Percentiles rank a stretch among this genome's conserved stretches.
phyloP scores from a whole-genome alignment of 768 basidiomycete genomes.

The Boletus sp. region DNA sequence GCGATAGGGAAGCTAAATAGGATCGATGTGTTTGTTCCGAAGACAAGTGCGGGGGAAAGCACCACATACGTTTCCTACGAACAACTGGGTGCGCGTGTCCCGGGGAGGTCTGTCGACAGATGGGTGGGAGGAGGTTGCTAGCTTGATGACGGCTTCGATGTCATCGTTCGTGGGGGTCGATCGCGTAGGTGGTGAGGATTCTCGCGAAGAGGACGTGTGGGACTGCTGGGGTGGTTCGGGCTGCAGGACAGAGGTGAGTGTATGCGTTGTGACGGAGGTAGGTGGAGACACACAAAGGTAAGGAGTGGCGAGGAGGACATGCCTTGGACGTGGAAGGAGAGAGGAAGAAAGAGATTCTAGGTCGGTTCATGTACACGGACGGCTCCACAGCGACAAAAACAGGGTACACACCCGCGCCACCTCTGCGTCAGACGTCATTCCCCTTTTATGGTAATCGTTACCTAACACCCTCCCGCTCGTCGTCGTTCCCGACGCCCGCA shows the following conservation, averaged over 20 bases:
- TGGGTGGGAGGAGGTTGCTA: slow-evolving; percentile 75
- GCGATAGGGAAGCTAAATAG: slow-evolving; percentile 83
- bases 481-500: slow-evolving; percentile 3
- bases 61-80: slow-evolving; percentile 85
- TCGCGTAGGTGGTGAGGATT: slow-evolving; percentile 5
- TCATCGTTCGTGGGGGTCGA: slow-evolving; percentile 67
- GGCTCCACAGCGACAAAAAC: slow-evolving; percentile 38
- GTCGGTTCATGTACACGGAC: slow-evolving; percentile 28
- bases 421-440: slow-evolving; percentile 33
- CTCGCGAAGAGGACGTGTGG: slow-evolving; percentile 6
- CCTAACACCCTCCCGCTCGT: slow-evolving; percentile 6
- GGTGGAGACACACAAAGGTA: slow-evolving; percentile 3
- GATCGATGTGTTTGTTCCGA: neutral
- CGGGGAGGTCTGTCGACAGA: slow-evolving; percentile 52
- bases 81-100: slow-evolving; percentile 93
- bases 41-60: neutral
- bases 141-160: slow-evolving; percentile 89
- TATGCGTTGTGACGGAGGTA: neutral
- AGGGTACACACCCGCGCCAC: slow-evolving; percentile 35
- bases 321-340: neutral
- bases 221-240: neutral
- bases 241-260: slow-evolving; percentile 9
- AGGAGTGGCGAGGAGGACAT: slow-evolving; percentile 18
- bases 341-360: slow-evolving; percentile 12
- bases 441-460: slow-evolving; percentile 12